Evolutionary conservation across 768 basidiomycete species (phyloP).

Genomic region (Lentinula edodes): DNA sequence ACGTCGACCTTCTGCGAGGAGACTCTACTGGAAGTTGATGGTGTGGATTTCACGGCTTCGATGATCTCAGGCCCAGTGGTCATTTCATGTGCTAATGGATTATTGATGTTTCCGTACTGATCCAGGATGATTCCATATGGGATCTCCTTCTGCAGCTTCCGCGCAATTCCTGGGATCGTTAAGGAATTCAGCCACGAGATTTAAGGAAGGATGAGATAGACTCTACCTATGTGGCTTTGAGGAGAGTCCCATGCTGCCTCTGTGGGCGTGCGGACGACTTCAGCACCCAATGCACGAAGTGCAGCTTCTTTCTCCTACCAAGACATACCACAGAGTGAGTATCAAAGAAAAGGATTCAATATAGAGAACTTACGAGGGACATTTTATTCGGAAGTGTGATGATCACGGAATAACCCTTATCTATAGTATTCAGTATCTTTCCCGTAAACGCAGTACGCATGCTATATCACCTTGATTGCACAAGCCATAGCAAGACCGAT

Average conservation of each 20-base stretch:
- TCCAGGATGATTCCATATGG: slow-evolving; percentile 87
- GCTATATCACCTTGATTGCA: slow-evolving; percentile 76
- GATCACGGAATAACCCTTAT: slow-evolving; percentile 89
- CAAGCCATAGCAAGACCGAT: slow-evolving; percentile 93
- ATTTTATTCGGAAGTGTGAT: slow-evolving; percentile 94
- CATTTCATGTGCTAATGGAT: slow-evolving; percentile 86
- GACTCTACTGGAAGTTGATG: slow-evolving; percentile 47
- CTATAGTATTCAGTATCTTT: slow-evolving; percentile 68
- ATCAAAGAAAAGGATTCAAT: background rate
- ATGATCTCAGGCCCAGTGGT: slow-evolving; percentile 93
- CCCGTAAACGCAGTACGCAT: slow-evolving; percentile 8
- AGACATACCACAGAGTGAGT: background rate
- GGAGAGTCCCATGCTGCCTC: slow-evolving; percentile 86
- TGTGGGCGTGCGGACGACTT: slow-evolving; percentile 91
- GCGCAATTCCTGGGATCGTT: slow-evolving; percentile 83
- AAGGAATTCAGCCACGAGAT: slow-evolving; percentile 84
- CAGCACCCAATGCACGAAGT: slow-evolving; percentile 86
- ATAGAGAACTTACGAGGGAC: slow-evolving; percentile 53
- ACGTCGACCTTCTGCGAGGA: slow-evolving; percentile 78
- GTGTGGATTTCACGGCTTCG: slow-evolving; percentile 63
- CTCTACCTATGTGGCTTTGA: slow-evolving; percentile 87
- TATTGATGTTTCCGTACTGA: slow-evolving; percentile 86
- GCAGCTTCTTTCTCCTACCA: slow-evolving; percentile 86
- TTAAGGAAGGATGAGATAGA: slow-evolving; percentile 21
- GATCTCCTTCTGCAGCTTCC: slow-evolving; percentile 69